A percentile compares a stretch with the other conserved stretches of the same genome.
These are phyloP conservation scores for Neoarthrinium moseri DNA, from an alignment of 2,329 filamentous ascomycete genomes.

Conservation along the genomic window DNA sequence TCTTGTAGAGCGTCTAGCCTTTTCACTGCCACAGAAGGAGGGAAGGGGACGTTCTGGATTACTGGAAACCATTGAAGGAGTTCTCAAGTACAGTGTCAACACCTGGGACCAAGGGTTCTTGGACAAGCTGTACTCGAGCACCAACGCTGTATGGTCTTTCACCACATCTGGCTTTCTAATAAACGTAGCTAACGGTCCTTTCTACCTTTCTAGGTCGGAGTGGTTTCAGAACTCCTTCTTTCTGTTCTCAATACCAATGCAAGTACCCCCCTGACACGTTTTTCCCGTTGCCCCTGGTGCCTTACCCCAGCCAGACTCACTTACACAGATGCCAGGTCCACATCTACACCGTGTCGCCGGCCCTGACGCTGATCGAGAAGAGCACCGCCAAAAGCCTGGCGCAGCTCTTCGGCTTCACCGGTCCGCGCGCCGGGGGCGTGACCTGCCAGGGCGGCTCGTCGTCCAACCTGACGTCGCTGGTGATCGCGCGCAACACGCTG, in stretches of 20 bases:
- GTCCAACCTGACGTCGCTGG: constrained; percentile 68
- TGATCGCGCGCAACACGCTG: constrained; percentile 79
- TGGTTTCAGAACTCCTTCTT: constrained; percentile 81
- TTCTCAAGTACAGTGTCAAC: constrained; percentile 88
- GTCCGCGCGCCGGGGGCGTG: constrained; percentile 63
- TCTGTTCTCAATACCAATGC: constrained; percentile 88
- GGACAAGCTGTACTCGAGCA: constrained; percentile 91
- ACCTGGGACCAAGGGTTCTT: constrained; percentile 98
- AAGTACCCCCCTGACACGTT: too few species aligned
- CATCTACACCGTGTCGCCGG: constrained; percentile 91
- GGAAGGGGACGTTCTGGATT: constrained; percentile 72
- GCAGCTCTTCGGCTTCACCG: constrained; percentile 71
- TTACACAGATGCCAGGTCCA: constrained; percentile 56
- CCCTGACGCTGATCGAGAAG: constrained; percentile 85
- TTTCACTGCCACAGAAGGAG: constrained; percentile 55
- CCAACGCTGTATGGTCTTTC: constrained; percentile 72
- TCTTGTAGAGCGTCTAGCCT: constrained; percentile 52
- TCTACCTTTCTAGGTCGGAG: constrained; percentile 60
- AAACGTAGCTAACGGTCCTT: neutral
- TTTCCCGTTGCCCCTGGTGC: too few species aligned
- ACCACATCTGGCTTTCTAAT: too few species aligned
- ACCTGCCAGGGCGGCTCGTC: constrained; percentile 64
- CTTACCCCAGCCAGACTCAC: neutral
- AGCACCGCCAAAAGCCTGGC: constrained; percentile 73
- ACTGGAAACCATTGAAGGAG: constrained; percentile 64